These are phyloP conservation scores for Diaporthe australafricana DNA, from an alignment of 2,329 filamentous ascomycete species.

Conservation along the genomic window DNA sequence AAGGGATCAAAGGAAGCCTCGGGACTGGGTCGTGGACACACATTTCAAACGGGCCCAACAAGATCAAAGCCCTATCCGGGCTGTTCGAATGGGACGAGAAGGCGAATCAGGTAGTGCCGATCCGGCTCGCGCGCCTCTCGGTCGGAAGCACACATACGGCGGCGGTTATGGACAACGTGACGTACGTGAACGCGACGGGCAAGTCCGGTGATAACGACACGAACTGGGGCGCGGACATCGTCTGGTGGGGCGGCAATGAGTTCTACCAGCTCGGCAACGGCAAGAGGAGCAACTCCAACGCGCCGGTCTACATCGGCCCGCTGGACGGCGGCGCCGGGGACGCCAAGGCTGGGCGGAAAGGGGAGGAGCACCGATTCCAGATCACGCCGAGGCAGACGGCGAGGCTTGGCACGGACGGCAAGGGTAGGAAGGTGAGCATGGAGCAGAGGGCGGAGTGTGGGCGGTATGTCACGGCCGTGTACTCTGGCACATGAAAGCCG, in stretches of 20 bases:
- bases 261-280: conserved; percentile 93
- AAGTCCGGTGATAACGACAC: conserved; percentile 73
- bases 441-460: conserved; percentile 94
- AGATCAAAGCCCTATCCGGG: conserved; percentile 85
- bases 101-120: conserved; percentile 75
- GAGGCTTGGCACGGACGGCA: conserved; percentile 67
- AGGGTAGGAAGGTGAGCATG: conserved; percentile 77
- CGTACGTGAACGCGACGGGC: conserved; percentile 68
- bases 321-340: conserved; percentile 72
- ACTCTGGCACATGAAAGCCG: conserved; percentile 64
- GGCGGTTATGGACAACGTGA: conserved; percentile 86
- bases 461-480: conserved; percentile 83
- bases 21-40: conserved; percentile 93
- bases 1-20: conserved; percentile 84
- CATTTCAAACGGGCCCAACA: conserved; percentile 79
- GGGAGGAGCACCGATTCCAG: conserved; percentile 80
- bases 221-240: conserved; percentile 88
- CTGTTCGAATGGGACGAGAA: conserved; percentile 89
- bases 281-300: conserved; percentile 82
- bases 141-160: conserved; percentile 85
- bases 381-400: conserved; percentile 82
- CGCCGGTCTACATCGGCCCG: conserved; percentile 83
- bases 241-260: conserved; percentile 97
- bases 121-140: conserved; percentile 78
- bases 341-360: conserved; percentile 66